phyloP scores from a whole-genome alignment of 2,329 filamentous ascomycete genomes.

The Claviceps pazoutovae region DNA sequence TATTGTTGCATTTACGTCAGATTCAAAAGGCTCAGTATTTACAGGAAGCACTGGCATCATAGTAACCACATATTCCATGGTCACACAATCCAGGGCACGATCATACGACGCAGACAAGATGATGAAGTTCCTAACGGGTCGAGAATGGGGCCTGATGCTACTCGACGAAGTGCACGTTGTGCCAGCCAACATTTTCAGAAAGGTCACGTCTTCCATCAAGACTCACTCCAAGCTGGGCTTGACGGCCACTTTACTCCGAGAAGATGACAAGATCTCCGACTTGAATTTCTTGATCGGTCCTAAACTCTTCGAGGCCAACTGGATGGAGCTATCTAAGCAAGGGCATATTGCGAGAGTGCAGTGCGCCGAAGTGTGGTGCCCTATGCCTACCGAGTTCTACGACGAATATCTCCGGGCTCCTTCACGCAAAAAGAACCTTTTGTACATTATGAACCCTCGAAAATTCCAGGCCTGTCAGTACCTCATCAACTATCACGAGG shows the following conservation, averaged over 20 bases:
- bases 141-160: constrained; percentile 96
- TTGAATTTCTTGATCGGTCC: constrained; percentile 95
- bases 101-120: constrained; percentile 92
- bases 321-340: constrained; percentile 96
- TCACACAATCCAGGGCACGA: constrained; percentile 76
- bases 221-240: constrained; percentile 90
- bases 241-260: constrained; percentile 83
- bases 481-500: constrained; percentile 95
- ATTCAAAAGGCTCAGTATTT: constrained; percentile 70
- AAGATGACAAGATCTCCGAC: constrained; percentile 97
- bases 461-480: constrained; percentile 98
- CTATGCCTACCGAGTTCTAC: constrained; percentile 98
- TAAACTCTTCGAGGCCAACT: constrained; percentile 96
- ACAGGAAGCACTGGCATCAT: constrained; percentile 87
- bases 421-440: constrained; percentile 30
- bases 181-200: constrained; percentile 88
- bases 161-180: constrained; percentile 97
- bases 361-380: constrained; percentile 97
- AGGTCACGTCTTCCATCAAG: constrained; percentile 84
- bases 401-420: constrained; percentile 74
- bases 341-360: constrained; percentile 95
- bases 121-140: constrained; percentile 81
- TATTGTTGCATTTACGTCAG: constrained; percentile 88
- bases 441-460: constrained; percentile 94
- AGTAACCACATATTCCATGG: constrained; percentile 97